Evolutionary conservation across 257 asterid genomes (phyloP).

Genomic region (Nicotiana obtusifolia): DNA sequence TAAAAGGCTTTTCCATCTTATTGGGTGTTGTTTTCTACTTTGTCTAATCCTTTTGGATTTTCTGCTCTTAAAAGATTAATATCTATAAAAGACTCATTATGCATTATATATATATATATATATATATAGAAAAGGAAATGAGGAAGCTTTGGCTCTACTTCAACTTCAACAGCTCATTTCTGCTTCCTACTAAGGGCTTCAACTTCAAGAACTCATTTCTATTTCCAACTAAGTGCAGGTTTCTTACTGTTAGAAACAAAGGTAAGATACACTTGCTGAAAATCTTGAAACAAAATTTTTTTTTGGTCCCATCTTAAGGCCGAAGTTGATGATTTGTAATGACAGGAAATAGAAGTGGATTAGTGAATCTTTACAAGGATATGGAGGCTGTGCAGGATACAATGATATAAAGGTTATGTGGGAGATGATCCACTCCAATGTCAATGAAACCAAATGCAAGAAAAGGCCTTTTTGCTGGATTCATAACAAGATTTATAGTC

Average conservation of each 20-base stretch:
- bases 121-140: constrained; percentile 34
- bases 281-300: not conserved
- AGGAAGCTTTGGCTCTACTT: constrained; percentile 31
- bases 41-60: constrained; percentile 20
- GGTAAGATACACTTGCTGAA: constrained; percentile 21
- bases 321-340: not conserved
- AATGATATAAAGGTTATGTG: constrained; percentile 64
- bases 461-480: constrained; percentile 29
- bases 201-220: not conserved
- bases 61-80: not conserved
- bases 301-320: not conserved
- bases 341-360: constrained; percentile 38
- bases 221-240: not conserved
- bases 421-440: constrained; percentile 40
- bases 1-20: constrained; percentile 17
- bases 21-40: constrained; percentile 23
- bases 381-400: constrained; percentile 65
- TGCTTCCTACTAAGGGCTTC: constrained; percentile 29
- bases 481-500: constrained; percentile 21
- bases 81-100: not conserved
- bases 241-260: constrained; percentile 26
- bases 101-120: not conserved
- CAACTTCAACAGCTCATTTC: constrained; percentile 37
- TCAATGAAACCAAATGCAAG: constrained; percentile 18
- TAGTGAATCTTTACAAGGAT: constrained; percentile 44